Evolutionary conservation across 345 rosid species (phyloP).

Genomic region (Populus ilicifolia): DNA sequence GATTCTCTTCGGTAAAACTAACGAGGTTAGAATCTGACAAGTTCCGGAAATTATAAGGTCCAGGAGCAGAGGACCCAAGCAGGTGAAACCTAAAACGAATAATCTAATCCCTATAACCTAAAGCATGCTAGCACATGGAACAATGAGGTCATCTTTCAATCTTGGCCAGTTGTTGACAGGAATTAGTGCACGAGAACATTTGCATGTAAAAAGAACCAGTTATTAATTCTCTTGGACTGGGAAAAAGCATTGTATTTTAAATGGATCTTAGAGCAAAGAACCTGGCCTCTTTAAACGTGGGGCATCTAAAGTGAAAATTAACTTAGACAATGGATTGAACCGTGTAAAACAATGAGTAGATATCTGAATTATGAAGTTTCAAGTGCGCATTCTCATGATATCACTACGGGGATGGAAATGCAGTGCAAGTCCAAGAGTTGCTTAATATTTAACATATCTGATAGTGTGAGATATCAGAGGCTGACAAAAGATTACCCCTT

Average conservation of each 20-base stretch:
- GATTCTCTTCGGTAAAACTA: background rate
- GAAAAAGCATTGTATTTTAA: background rate
- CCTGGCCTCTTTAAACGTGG: background rate
- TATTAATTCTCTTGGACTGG: background rate
- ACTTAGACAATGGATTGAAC: background rate
- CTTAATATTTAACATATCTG: background rate
- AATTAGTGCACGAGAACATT: background rate
- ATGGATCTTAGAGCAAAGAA: background rate
- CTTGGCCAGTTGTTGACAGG: background rate
- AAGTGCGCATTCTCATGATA: background rate
- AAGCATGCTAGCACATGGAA: background rate
- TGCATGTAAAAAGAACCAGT: background rate
- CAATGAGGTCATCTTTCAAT: background rate
- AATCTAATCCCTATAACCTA: background rate
- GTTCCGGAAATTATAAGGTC: background rate
- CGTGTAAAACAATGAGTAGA: background rate
- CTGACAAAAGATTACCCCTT: constrained; percentile 19
- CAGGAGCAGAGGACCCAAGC: too few relatives aligned
- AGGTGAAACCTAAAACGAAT: background rate
- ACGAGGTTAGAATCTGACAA: background rate
- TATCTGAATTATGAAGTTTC: background rate
- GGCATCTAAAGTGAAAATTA: background rate
- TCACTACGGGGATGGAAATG: background rate
- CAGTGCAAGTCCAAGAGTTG: background rate
- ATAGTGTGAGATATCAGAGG: background rate